These are phyloP conservation scores for Monascus ruber DNA, from an alignment of 2,329 filamentous ascomycete species.

Conservation along the genomic window DNA sequence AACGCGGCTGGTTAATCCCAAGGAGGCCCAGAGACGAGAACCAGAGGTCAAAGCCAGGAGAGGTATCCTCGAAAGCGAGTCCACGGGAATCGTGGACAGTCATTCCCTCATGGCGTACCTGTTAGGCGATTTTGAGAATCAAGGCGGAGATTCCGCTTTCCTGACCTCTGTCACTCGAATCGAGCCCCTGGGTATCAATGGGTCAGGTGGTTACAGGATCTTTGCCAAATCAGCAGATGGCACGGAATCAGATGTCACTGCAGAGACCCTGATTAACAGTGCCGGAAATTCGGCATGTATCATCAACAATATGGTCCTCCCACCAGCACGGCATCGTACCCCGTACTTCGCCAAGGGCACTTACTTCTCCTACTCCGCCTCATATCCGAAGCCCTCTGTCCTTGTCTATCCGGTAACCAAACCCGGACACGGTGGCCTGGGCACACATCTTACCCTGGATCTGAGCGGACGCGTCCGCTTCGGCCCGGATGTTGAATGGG, in stretches of 20 bases:
- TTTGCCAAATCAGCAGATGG: conserved; percentile 35
- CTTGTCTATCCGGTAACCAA: conserved; percentile 82
- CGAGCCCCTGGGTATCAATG: conserved; percentile 37
- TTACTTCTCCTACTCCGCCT: conserved; percentile 74
- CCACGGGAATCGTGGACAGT: conserved; percentile 82
- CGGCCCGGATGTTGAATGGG: conserved; percentile 93
- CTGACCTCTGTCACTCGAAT: conserved; percentile 54
- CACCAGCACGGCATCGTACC: conserved; percentile 38
- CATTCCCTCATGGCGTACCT: conserved; percentile 76
- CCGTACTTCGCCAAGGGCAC: conserved; percentile 87
- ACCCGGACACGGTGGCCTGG: conserved; percentile 75
- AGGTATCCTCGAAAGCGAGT: conserved; percentile 71
- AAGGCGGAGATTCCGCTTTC: conserved; percentile 63
- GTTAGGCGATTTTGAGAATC: conserved; percentile 63
- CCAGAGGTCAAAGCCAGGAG: conserved; percentile 61
- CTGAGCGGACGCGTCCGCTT: conserved; percentile 75
- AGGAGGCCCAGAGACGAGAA: conserved; percentile 55
- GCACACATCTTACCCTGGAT: conserved; percentile 89
- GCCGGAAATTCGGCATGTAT: conserved; percentile 68
- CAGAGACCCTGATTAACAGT: conserved; percentile 70
- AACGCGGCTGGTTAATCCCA: conserved; percentile 53
- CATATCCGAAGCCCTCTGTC: conserved; percentile 53
- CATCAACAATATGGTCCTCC: conserved; percentile 71
- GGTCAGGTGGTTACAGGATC: conserved; percentile 58
- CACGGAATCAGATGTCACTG: conserved; percentile 47